A percentile compares a stretch with the other conserved stretches of the same genome.
phyloP scores from a whole-genome alignment of 108 stramenopile species.

The Cyclostephanos tholiformis region DNA sequence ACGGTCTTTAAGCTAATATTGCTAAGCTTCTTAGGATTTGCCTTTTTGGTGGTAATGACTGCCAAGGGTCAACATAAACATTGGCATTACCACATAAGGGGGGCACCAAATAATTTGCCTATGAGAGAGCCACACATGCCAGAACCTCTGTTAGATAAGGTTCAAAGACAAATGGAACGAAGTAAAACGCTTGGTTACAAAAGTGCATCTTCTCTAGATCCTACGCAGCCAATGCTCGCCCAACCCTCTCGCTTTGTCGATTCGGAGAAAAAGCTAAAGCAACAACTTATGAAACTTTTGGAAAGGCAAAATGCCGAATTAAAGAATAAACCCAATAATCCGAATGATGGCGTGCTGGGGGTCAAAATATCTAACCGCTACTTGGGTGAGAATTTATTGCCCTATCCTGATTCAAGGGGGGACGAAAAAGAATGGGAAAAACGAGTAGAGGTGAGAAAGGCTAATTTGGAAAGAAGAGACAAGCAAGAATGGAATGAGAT shows the following conservation, averaged over 20 bases:
- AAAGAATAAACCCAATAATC: slow-evolving; percentile 14
- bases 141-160: slow-evolving; percentile 15
- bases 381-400: slow-evolving; percentile 46
- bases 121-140: slow-evolving; percentile 34
- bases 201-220: slow-evolving; percentile 11
- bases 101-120: slow-evolving; percentile 12
- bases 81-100: slow-evolving; percentile 13
- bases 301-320: slow-evolving; percentile 38
- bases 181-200: not conserved
- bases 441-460: slow-evolving; percentile 33
- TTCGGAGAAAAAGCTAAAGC: slow-evolving; percentile 50
- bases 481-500: slow-evolving; percentile 43
- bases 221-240: slow-evolving; percentile 30
- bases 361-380: slow-evolving; percentile 51
- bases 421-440: slow-evolving; percentile 34
- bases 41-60: slow-evolving; percentile 36
- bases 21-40: slow-evolving; percentile 36
- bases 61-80: slow-evolving; percentile 31
- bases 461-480: slow-evolving; percentile 31
- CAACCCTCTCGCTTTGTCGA: slow-evolving; percentile 43
- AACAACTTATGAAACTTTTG: slow-evolving; percentile 36
- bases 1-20: slow-evolving; percentile 29
- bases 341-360: slow-evolving; percentile 31
- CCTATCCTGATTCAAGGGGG: slow-evolving; percentile 37
- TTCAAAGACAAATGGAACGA: slow-evolving; percentile 12